Conservation (phyloP, 768 basidiomycete species). For the Pisolithus marmoratus region DNA sequence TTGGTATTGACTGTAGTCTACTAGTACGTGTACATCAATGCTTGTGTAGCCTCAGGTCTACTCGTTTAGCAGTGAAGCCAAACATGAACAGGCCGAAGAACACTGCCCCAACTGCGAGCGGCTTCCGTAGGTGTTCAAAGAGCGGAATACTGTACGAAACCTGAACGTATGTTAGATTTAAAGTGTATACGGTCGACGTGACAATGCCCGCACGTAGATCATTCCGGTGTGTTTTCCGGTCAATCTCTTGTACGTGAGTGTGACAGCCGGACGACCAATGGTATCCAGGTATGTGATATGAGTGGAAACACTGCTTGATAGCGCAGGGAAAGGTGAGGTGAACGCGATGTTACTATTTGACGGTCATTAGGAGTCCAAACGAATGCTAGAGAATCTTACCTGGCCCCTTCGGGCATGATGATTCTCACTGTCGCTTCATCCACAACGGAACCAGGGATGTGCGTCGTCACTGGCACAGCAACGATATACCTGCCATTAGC, state of each 20-base stretch:
- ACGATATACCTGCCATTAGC: slow-evolving; percentile 63
- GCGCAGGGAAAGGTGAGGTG: slow-evolving; percentile 70
- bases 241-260: slow-evolving; percentile 64
- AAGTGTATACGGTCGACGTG: not conserved
- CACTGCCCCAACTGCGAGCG: slow-evolving; percentile 67
- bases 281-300: slow-evolving; percentile 92
- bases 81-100: slow-evolving; percentile 61
- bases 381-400: slow-evolving; percentile 46
- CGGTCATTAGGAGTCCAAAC: slow-evolving; percentile 1
- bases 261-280: slow-evolving; percentile 74
- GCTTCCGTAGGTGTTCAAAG: slow-evolving; percentile 82
- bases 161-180: slow-evolving; percentile 35
- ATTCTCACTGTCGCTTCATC: slow-evolving; percentile 75
- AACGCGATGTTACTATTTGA: slow-evolving; percentile 68
- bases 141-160: slow-evolving; percentile 83
- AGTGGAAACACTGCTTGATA: slow-evolving; percentile 52
- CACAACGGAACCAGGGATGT: slow-evolving; percentile 73
- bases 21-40: slow-evolving; percentile 12
- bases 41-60: slow-evolving; percentile 48
- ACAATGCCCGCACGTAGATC: slow-evolving; percentile 65
- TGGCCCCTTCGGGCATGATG: slow-evolving; percentile 92
- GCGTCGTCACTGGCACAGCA: slow-evolving; percentile 81
- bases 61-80: slow-evolving; percentile 40
- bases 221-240: slow-evolving; percentile 74
- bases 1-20: not conserved